Evolutionary conservation across 2,329 filamentous ascomycete genomes (phyloP), one percentile per base, ranked within the genome.

Genomic region (Incumbomyces lentus): DNA sequence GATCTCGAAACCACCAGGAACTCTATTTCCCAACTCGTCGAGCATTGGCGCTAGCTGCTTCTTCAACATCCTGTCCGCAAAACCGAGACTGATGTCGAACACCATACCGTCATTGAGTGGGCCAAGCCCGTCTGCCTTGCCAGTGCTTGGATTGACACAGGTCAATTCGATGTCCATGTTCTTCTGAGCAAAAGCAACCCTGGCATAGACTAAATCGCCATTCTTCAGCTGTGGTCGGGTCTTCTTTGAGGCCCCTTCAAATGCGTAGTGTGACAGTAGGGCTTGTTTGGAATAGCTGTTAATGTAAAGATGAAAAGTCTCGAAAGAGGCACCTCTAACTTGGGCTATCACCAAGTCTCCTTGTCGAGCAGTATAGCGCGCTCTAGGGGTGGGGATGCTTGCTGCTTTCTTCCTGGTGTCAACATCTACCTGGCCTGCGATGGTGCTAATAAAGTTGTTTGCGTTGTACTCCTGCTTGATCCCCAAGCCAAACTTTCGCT

Each of bases 231-330:
- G 75, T 0, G 92, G 92, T 1, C 89, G 76, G 2, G 86, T 95
- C 69, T 96, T 96, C 65, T 89, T 92, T 37, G 84, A 87, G 14
- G 88, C 92, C 52, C 81, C 81, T 66, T 96, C 90, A 63, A 98
- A 98, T n/a, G 88, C 79, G 16, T 96, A 75, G 55, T 94, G 85
- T 0, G 86, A 87, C 1, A 96, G 79, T 14, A 85, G 71, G 1
- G 85, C 87, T 50, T 68, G 66, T 1, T 74, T 67, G 5, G 74
- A 76, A 58, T 79, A 69, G 7, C 75, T 74, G 22, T 86, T 83
- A 44, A 96, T 73, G 55, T 75, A 73, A 63, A 88, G 88, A 64
- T 84, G 81, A 73, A 86, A 95, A 62, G 78, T 76, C 57, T 96
- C 92, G 48, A 74, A 72, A 42, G 80, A 76, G 46, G 80, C 82